Base-by-base conservation (phyloP, 306 rosid species). In the Dryas alaskensis region DNA sequence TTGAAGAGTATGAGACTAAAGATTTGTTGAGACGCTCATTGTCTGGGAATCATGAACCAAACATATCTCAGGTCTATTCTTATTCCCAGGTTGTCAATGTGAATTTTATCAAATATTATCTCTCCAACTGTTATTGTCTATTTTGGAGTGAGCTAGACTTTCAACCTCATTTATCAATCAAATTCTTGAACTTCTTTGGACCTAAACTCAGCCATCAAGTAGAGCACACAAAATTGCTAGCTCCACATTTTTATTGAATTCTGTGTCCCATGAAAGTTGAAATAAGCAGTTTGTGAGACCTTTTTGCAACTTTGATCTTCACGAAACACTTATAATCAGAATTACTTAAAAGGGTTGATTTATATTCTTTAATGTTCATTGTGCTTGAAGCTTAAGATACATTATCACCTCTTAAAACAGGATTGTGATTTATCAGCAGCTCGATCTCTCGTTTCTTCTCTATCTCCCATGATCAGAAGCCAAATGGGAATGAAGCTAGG, bases 1-100 rank as follows among this genome's bases (percentile, higher is more conserved):
- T 94, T 59, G 88, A 89, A 79, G 90, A 91, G 77, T 85, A 73
- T 25, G 87, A 91, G 78, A 80, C 88, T 67, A 84, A 84, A 76
- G 90, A 83, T 73, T 79, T 94, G 59, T 65, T 91, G 83, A 84
- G 89, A 65, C 81, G 83, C 74, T 81, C 95, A 22, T 74, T 78
- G 19, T 66, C 81, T 31, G 77, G 75, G 78, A 79, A 72, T 75
- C 65, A 67, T 60, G 81, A 65, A 77, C 76, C 76, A 81, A 68
- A 83, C 53, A 81, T 89, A 62, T 84, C 82, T 60, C 99, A 92
- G 99, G 99, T 94, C 53, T 78, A 73, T 60, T 76, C 63, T 58
- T 39, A 72, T 67, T 69, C 49, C 53, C 9, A 2, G 19, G 9
- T 60, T 60, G 17, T 75, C 65, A 50, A 4, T 49, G 7, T 27